Base-by-base conservation (phyloP, 345 rosid genomes). In the Trapa bicornis region DNA sequence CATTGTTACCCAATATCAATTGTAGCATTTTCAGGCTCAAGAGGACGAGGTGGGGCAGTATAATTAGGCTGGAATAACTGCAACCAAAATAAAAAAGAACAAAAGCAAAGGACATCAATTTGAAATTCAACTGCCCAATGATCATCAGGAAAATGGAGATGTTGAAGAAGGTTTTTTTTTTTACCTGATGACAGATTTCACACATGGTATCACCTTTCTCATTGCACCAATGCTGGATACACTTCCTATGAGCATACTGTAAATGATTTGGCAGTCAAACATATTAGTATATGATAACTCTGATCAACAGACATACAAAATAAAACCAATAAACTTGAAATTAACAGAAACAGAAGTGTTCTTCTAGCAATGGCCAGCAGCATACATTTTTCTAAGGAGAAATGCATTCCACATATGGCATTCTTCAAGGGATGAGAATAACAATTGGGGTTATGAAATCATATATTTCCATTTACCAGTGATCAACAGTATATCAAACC, bases 161-260 rank as follows among this genome's bases (percentile, higher is more conserved):
- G 53, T 6, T n/a, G 37, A 11, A 2, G 0, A 12, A 58, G 1
- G 35, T 35, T 58, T 58, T 32, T 17, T 6, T 58, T 38, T 41
- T 48, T 79, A 91, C 97, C 99, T 89, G 91, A 80, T 89, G 96
- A 71, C 97, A 91, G 41, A 94, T 94, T 75, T 94, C 99, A 54
- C 99, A 94, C n/a, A 78, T 73, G 60, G 79, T 87, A 74, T 94
- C 87, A 17, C 96, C 91, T 74, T 94, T 94, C 79, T 91, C 97
- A 61, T 91, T 81, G 79, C 97, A 94, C 99, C 99, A 94, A 72
- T 73, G 97, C 70, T 94, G 99, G 72, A 94, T 88, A 71, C 99
- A 94, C 76, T 86, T 82, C 62, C 91, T 82, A 73, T 94, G 96
- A 67, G 99, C 97, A 83, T 78, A 89, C 96, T 91, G 84, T 47